Evolutionary conservation across 768 basidiomycete genomes (phyloP).

Genomic region (Boletellus emodensis): DNA sequence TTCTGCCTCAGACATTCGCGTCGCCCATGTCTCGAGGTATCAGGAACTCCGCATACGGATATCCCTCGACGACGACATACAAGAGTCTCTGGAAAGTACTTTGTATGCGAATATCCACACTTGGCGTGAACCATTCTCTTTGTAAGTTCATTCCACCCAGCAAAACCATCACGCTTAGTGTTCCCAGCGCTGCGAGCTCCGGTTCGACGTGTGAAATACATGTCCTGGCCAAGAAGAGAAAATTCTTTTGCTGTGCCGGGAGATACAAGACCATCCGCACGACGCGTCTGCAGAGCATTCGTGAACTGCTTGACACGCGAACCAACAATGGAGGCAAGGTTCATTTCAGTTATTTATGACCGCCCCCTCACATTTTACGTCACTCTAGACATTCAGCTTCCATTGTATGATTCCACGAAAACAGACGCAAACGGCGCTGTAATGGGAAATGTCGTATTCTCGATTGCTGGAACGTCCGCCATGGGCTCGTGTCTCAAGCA

Average conservation of each 20-base stretch:
- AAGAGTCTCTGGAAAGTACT: conserved; percentile 28
- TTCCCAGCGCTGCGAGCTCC: conserved; percentile 14
- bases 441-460: conserved; percentile 27
- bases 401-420: conserved; percentile 31
- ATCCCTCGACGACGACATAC: conserved; percentile 26
- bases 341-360: conserved; percentile 30
- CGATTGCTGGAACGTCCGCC: conserved; percentile 18
- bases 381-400: conserved; percentile 27
- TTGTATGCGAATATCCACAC: conserved; percentile 23
- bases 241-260: conserved; percentile 26
- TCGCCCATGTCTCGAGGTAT: conserved; percentile 20
- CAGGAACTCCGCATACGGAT: conserved; percentile 24
- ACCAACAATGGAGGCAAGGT: conserved; percentile 24
- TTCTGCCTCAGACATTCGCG: conserved; percentile 19
- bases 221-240: conserved; percentile 24
- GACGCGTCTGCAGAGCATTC: conserved; percentile 25
- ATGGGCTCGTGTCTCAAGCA: conserved; percentile 11
- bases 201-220: conserved; percentile 28
- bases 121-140: conserved; percentile 29
- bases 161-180: conserved; percentile 8
- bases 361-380: conserved; percentile 27
- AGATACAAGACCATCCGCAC: conserved; percentile 26
- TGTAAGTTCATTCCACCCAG: conserved; percentile 14
- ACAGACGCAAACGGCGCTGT: conserved; percentile 25
- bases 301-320: conserved; percentile 26